Evolutionary conservation across 768 basidiomycete genomes (phyloP).

Genomic region (Kwoniella heveanensis): DNA sequence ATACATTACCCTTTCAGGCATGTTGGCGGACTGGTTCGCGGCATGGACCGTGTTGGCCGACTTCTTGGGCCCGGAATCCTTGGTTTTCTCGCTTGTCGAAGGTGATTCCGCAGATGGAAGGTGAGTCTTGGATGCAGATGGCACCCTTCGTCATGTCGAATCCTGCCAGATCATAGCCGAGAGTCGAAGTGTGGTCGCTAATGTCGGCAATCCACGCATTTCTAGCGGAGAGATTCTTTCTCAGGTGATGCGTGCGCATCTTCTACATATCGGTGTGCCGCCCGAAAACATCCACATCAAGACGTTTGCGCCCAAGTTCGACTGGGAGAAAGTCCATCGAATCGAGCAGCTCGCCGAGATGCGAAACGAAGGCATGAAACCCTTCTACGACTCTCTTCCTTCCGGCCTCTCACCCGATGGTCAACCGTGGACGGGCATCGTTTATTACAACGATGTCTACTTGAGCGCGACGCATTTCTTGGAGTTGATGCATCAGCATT

Average conservation of each 20-base stretch:
- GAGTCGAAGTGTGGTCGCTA: neutral
- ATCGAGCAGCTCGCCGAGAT: slow-evolving; percentile 53
- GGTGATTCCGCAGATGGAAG: slow-evolving; percentile 49
- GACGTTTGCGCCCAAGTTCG: slow-evolving; percentile 43
- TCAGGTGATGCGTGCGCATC: slow-evolving; percentile 41
- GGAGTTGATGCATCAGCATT: slow-evolving; percentile 55
- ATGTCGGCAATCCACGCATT: neutral
- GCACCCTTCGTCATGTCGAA: too few relatives aligned
- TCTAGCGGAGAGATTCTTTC: slow-evolving; percentile 44
- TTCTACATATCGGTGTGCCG: slow-evolving; percentile 44
- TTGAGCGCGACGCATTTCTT: slow-evolving; percentile 49
- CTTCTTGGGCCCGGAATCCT: slow-evolving; percentile 44
- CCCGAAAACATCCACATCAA: slow-evolving; percentile 48
- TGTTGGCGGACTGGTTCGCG: slow-evolving; percentile 50
- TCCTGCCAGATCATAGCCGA: too few relatives aligned
- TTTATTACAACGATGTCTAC: slow-evolving; percentile 56
- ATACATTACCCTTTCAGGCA: slow-evolving; percentile 36
- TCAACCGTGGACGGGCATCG: slow-evolving; percentile 44
- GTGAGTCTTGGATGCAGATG: slow-evolving; percentile 28
- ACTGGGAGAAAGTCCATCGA: slow-evolving; percentile 45
- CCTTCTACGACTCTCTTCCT: slow-evolving; percentile 45
- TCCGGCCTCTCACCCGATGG: slow-evolving; percentile 39
- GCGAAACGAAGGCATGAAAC: slow-evolving; percentile 51
- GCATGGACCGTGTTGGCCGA: slow-evolving; percentile 51
- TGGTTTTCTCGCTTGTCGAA: slow-evolving; percentile 43